Base-by-base conservation (phyloP, 768 basidiomycete species). In the Tricholoma hemisulphureum region DNA sequence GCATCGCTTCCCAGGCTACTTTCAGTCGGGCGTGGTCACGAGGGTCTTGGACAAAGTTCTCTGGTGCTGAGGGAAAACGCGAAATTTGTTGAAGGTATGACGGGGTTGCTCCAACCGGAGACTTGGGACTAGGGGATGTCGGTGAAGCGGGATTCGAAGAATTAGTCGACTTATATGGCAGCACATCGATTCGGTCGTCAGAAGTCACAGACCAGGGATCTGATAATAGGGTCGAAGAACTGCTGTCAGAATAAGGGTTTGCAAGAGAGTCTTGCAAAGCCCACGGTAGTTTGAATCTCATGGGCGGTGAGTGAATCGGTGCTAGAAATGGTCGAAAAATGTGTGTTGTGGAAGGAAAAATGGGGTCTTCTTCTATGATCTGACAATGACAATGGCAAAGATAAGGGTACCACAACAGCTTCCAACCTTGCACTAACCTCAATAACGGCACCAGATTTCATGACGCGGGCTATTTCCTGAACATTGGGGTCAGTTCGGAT, bases 331-430 rank as follows among this genome's bases (percentile, higher is more conserved):
- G 46, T 28, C 43, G 43, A 24, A 26, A 16, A 28, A 16, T 29
- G 13, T 31, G 20, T 59, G 62, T 13, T 59, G 58, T 67, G 58
- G 77, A 83, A 7, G 89, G 89, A 65, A 91, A 91, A 48, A 89
- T 77, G 6, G 85, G 76, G 65, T 89, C 88, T 58, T 91, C 89
- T 67, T 89, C 89, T 34, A 89, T 80, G 8, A 89, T 75, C 88
- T 90, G 60, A 20, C n/a, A 32, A n/a, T 45, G 24, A 26, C n/a
- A n/a, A n/a, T 34, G 46, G 29, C 46, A 8, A 29, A 29, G 26
- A n/a, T 48, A 24, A 48, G 29, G 46, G 16, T 26, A 48, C 16
- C 26, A 3, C 26, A 48, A 13, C 26, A 28, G 29, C 24, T n/a
- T 28, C 26, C 18, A 9, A 29, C 8, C 4, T 48, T 26, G 26